A percentile compares a stretch with the other conserved stretches of the same genome.
Conservation (phyloP, 2,329 filamentous ascomycete species). For the Exophiala sp. region DNA sequence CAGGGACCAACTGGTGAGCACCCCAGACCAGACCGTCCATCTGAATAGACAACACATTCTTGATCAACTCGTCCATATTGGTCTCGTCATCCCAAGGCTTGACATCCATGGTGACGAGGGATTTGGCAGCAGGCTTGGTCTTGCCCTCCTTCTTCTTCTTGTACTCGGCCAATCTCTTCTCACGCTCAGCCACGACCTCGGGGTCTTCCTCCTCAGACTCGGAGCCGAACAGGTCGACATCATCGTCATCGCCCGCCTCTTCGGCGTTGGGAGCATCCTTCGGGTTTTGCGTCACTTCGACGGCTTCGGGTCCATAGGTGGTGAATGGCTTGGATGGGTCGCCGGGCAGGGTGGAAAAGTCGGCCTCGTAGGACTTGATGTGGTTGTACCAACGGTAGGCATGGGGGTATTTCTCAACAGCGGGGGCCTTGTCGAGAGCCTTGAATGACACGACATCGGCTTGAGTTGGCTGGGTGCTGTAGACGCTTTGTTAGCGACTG, state of each 20-base stretch:
- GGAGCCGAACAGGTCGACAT: slow-evolving; percentile 87
- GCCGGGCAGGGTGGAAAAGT: slow-evolving; percentile 85
- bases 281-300: slow-evolving; percentile 73
- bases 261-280: slow-evolving; percentile 69
- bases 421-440: slow-evolving; percentile 69
- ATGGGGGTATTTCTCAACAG: slow-evolving; percentile 82
- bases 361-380: slow-evolving; percentile 84
- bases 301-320: slow-evolving; percentile 79
- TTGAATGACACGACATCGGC: slow-evolving; percentile 96
- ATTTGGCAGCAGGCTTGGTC: slow-evolving; percentile 89
- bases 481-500: slow-evolving; percentile 14
- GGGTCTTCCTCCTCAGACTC: slow-evolving; percentile 92
- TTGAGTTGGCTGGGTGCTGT: slow-evolving; percentile 68
- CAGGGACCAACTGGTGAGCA: slow-evolving; percentile 76
- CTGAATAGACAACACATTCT: slow-evolving; percentile 72
- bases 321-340: slow-evolving; percentile 85
- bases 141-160: slow-evolving; percentile 94
- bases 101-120: slow-evolving; percentile 87
- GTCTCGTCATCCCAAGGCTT: slow-evolving; percentile 99
- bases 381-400: slow-evolving; percentile 99
- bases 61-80: slow-evolving; percentile 76
- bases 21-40: slow-evolving; percentile 96
- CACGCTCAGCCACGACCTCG: slow-evolving; percentile 75
- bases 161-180: slow-evolving; percentile 89
- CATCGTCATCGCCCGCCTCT: slow-evolving; percentile 68